These are phyloP conservation scores for Yarrowia galli DNA, from an alignment of 1,139 yeast genomes.

Conservation along the genomic window DNA sequence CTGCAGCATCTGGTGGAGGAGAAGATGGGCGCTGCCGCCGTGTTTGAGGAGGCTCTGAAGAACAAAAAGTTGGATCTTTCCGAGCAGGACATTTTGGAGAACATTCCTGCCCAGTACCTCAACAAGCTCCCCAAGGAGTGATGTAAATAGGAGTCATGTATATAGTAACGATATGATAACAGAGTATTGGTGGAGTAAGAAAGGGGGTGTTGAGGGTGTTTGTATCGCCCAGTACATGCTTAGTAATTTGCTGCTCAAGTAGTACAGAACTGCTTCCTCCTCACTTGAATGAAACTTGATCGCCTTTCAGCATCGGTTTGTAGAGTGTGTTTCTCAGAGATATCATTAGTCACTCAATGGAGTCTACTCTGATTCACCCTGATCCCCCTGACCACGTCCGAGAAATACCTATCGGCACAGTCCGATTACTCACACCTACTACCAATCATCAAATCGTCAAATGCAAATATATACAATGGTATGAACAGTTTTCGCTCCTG, in stretches of 20 bases:
- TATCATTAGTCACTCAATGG: no score
- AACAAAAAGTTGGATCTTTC: constrained; percentile 27
- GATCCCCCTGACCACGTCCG: no score
- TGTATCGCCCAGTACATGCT: no score
- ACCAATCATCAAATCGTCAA: not conserved
- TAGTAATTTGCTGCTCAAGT: no score
- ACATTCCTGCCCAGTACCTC: constrained; percentile 32
- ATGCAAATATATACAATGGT: constrained; percentile 30
- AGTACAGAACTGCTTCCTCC: no score
- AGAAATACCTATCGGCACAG: no score
- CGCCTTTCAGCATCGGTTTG: no score
- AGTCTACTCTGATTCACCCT: no score
- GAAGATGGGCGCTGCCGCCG: constrained; percentile 32
- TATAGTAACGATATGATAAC: constrained; percentile 36
- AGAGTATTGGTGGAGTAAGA: not conserved
- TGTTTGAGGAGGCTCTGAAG: constrained; percentile 38
- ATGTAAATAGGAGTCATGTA: constrained; percentile 34
- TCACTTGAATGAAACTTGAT: no score
- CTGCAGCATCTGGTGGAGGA: constrained; percentile 39
- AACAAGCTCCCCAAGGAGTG: constrained; percentile 38
- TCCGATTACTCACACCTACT: no score
- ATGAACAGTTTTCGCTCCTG: not conserved
- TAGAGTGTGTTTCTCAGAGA: no score
- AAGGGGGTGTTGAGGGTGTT: no score
- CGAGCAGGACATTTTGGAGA: constrained; percentile 36